Base-by-base conservation (phyloP, 208 protist genomes). In the Leishmania turanica region DNA sequence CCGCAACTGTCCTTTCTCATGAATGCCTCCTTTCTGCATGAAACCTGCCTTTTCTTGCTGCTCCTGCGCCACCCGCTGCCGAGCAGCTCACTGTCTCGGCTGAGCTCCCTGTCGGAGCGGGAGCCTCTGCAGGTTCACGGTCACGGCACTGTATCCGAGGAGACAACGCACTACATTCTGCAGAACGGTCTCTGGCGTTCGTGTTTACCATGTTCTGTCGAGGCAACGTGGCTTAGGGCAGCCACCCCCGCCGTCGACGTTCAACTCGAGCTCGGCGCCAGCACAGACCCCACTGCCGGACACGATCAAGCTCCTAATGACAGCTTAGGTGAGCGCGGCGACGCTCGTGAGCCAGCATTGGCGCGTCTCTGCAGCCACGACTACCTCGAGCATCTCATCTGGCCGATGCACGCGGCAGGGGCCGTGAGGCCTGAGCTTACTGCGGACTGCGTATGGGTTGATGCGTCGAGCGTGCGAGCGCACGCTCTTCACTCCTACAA, bases 31-130 rank as follows among this genome's bases (percentile, higher is more conserved):
- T 92, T 93, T 79, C 47, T 95, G 31, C 89, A 95, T 49, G 90
- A 95, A 71, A 91, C 90, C 2, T 89, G 90, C 75, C 84, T 96
- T 1, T 93, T 93, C 81, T 71, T 92, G n/a, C 89, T 93, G 24
- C 85, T 95, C 27, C 75, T 88, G 65, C 68, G 80, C 17, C 86
- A 86, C 24, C 77, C 82, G 3, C 78, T 79, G 21, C 81, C 56
- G 9, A 69, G 54, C 37, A 84, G 80, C 73, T 15, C 42, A 13
- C 37, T 82, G 62, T 56, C 60, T 24, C 19, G 0, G 54, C 60
- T 42, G 15, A 7, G 47, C 64, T 17, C 65, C 40, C 21, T 49
- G 19, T 72, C 68, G 21, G 21, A 34, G 42, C 53, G 53, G 27
- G n/a, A 68, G 68, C 51, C 47, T 53, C 37, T 40, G 15, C 66